These are phyloP conservation scores for Vickermania ingenoplastis DNA, from an alignment of 208 protist species.

Conservation along the genomic window DNA sequence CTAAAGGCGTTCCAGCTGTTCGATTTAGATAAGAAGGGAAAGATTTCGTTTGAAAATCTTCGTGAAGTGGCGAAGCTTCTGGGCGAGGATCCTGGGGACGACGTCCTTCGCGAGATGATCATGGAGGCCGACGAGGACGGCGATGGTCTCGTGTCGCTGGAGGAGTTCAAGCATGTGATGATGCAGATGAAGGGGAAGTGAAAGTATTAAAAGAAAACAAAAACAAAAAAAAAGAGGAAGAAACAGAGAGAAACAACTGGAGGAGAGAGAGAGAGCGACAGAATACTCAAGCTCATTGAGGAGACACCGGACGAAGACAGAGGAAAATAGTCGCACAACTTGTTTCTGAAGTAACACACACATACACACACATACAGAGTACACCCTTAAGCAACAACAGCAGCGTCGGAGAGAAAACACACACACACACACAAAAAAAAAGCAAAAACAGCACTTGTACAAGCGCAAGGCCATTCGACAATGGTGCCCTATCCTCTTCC, in stretches of 20 bases:
- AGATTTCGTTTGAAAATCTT: constrained; percentile 96
- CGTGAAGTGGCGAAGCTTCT: constrained; percentile 93
- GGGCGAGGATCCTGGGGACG: constrained; percentile 94
- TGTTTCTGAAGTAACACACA: too few species aligned
- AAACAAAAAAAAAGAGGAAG: constrained; percentile 3
- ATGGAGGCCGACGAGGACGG: constrained; percentile 93
- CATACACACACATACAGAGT: too few species aligned
- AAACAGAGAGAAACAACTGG: not conserved
- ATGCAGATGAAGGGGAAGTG: constrained; percentile 86
- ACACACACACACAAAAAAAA: too few species aligned
- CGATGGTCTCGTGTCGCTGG: constrained; percentile 92
- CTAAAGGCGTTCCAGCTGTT: constrained; percentile 95
- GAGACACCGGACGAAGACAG: too few species aligned
- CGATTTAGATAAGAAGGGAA: constrained; percentile 94
- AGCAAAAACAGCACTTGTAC: too few species aligned
- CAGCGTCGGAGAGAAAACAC: too few species aligned
- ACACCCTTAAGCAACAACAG: too few species aligned
- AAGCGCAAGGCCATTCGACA: too few species aligned
- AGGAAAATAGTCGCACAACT: too few species aligned
- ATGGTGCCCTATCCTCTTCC: too few species aligned
- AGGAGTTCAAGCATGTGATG: constrained; percentile 96
- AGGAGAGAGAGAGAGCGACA: not conserved
- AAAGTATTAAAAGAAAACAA: constrained; percentile 5
- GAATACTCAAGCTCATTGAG: too few species aligned
- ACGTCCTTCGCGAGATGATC: constrained; percentile 97